Conservation (phyloP, 2,329 filamentous ascomycete genomes). For the Hypoxylon sp. region DNA sequence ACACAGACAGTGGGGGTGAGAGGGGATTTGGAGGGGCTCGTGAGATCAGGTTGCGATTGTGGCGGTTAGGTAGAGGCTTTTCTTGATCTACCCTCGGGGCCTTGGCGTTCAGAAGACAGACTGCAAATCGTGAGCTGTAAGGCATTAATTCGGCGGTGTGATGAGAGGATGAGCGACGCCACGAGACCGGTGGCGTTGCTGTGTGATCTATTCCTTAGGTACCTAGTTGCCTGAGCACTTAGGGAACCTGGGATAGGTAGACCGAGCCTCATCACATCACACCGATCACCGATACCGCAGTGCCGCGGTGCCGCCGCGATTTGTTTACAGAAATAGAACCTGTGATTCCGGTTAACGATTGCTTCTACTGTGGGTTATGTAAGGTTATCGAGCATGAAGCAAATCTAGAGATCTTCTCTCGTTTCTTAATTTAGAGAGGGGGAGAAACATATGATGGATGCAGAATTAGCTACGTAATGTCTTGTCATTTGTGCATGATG, state of each 20-base stretch:
- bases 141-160: conserved; percentile 30
- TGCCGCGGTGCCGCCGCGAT: background rate
- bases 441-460: background rate
- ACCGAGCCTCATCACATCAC: conserved; percentile 35
- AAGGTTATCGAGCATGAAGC: conserved; percentile 5
- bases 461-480: conserved; percentile 1
- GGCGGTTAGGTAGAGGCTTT: conserved; percentile 7
- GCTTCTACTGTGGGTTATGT: background rate
- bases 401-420: background rate
- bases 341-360: conserved; percentile 2
- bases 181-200: conserved; percentile 9
- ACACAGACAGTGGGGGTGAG: conserved; percentile 33
- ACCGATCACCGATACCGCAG: conserved; percentile 25
- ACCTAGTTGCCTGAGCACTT: background rate
- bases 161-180: conserved; percentile 11
- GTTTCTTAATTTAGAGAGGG: conserved; percentile 5
- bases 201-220: conserved; percentile 8
- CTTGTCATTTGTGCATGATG: conserved; percentile 21
- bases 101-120: conserved; percentile 23
- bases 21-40: conserved; percentile 7
- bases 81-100: conserved; percentile 18
- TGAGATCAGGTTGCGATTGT: conserved; percentile 23
- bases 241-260: conserved; percentile 9
- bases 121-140: conserved; percentile 5
- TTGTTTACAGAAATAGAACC: background rate